Base-by-base conservation (phyloP, 805 yeast species). In the Zygosaccharomyces pseudorouxii region DNA sequence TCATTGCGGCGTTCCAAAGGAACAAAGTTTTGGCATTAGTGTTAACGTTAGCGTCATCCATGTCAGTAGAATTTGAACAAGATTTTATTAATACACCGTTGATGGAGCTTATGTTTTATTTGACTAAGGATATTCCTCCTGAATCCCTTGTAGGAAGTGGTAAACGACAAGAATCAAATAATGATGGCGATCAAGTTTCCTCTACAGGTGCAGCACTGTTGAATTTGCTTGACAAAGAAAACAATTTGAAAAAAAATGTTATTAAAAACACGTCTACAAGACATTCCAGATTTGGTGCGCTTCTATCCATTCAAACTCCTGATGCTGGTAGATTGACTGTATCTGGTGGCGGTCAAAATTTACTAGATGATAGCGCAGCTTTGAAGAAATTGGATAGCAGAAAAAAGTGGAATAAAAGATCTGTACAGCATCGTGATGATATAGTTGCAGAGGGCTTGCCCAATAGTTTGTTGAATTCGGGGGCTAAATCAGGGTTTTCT, bases 251-350 rank as follows among this genome's bases (percentile, higher is more conserved):
- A 49, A 71, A 69, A 36, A 60, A 65, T 29, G 74, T 80, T 42
- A 71, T 72, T 25, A 77, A 75, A 63, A 68, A 73, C 45, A 71
- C 81, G 1, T 77, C 86, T 1, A 75, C 88, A 0, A 76, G 99
- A 41, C 99, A 92, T 62, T 90, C 93, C 2, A 75, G 96, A 45
- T 92, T 92, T 70, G 99, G 99, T 0, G 82, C 97, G 0, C 70
- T 90, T 53, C 66, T 89, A 9, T 82, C 95, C 1, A 73, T 92
- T 27, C 81, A 83, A 51, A 78, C 84, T 16, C 74, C 76, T 20
- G 81, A 82, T 46, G 72, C 80, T 25, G 73, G 71, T 3, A 71
- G 86, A 25, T 65, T 86, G 16, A 78, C 87, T 5, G 76, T 89
- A 1, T 76, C 93, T 2, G 69, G 69, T n/a, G 69, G 70, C 9